Conservation (phyloP, 495 filamentous ascomycete genomes). For the Penicillium tannophilum region DNA sequence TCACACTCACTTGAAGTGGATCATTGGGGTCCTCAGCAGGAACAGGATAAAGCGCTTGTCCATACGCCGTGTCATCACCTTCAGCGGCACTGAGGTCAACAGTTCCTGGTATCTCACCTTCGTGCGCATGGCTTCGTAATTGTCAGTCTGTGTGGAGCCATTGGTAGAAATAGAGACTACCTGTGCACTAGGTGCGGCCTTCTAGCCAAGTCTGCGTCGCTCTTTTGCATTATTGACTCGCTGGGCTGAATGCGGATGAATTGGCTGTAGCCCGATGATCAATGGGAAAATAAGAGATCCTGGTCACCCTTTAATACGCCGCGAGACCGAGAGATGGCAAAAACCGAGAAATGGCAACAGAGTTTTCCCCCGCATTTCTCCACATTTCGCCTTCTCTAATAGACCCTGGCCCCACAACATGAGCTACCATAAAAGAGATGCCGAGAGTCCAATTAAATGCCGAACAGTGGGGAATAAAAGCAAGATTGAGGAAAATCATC, state of each 20-base stretch:
- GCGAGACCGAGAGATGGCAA: no score
- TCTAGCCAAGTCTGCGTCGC: background rate
- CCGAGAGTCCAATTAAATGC: no score
- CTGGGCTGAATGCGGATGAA: background rate
- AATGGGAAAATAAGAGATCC: background rate
- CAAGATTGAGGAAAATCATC: no score
- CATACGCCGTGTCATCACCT: slow-evolving; percentile 62
- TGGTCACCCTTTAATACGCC: no score
- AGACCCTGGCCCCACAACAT: background rate
- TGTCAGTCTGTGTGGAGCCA: no score
- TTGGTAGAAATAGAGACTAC: background rate
- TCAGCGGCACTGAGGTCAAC: slow-evolving; percentile 57
- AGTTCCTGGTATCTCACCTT: slow-evolving; percentile 59
- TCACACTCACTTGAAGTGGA: slow-evolving; percentile 51
- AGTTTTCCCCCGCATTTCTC: slow-evolving; percentile 1
- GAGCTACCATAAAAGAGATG: no score
- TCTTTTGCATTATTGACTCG: background rate
- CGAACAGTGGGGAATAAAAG: no score
- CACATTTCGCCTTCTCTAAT: background rate
- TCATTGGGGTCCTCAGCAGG: slow-evolving; percentile 66
- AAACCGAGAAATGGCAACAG: no score
- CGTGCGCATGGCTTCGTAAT: slow-evolving; percentile 54
- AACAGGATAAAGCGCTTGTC: slow-evolving; percentile 63
- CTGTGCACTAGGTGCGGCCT: slow-evolving; percentile 18
- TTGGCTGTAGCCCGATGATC: background rate